A percentile compares a stretch with the other conserved stretches of the same genome.
phyloP scores from a whole-genome alignment of 257 asterid genomes.

The Solanum pinnatisectum region DNA sequence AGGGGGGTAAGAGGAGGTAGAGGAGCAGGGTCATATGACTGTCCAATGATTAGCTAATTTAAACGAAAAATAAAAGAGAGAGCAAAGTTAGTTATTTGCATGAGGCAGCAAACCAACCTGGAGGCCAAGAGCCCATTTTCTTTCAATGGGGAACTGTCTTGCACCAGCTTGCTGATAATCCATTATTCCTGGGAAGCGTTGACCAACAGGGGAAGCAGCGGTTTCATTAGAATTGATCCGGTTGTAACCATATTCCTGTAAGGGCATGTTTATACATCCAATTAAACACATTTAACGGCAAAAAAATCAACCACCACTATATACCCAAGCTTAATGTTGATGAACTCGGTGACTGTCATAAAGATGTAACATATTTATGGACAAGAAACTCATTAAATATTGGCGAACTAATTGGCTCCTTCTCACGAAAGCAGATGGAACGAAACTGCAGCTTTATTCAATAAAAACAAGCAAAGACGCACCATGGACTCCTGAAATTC shows the following conservation, averaged over 20 bases:
- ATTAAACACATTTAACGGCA: not conserved
- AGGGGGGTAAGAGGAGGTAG: not conserved
- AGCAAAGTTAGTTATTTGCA: not conserved
- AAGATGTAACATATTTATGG: not conserved
- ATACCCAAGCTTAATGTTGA: not conserved
- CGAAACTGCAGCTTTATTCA: not conserved
- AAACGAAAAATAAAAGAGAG: not conserved
- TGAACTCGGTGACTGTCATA: not conserved
- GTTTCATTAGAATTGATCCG: conserved; percentile 39
- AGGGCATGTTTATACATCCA: not conserved
- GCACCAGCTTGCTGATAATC: conserved; percentile 59
- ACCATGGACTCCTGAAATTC: conserved; percentile 85
- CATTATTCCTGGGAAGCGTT: conserved; percentile 41
- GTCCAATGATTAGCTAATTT: not conserved
- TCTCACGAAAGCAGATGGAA: not conserved
- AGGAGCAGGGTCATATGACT: not conserved
- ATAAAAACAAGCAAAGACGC: conserved; percentile 5
- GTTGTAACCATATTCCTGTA: conserved; percentile 44
- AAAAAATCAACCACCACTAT: not conserved
- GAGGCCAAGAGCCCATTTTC: conserved; percentile 96
- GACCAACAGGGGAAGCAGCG: conserved; percentile 43
- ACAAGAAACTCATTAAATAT: not conserved
- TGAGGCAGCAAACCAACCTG: conserved; percentile 47
- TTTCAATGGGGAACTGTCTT: conserved; percentile 51
- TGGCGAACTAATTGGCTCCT: not conserved